Conservation (phyloP, 225 moss, liverwort and hornwort genomes). For the Sphagnum tenellum region DNA sequence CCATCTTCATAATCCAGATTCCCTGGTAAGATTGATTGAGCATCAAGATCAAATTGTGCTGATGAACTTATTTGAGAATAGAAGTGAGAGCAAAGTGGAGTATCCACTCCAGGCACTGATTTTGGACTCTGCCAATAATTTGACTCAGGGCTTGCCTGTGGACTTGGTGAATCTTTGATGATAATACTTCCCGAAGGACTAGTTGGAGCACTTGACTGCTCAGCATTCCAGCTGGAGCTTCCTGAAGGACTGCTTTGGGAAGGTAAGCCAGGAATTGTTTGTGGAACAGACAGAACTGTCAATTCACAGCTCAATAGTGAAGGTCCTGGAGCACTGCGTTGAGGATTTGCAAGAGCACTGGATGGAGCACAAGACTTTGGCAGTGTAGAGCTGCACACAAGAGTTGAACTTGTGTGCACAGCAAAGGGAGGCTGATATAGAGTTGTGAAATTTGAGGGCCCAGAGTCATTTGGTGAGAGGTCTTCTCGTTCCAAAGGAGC, state of each 20-base stretch:
- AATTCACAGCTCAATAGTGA: slow-evolving; percentile 17
- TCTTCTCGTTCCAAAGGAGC: slow-evolving; percentile 6
- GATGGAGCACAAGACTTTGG: slow-evolving; percentile 18
- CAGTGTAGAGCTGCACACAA: slow-evolving; percentile 1
- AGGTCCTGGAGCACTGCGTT: slow-evolving; percentile 12
- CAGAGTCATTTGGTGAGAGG: slow-evolving; percentile 10
- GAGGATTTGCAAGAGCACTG: slow-evolving; percentile 23
- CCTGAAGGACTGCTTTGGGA: slow-evolving; percentile 5
- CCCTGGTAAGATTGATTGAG: too few relatives aligned
- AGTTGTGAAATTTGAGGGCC: slow-evolving; percentile 19
- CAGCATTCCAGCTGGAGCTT: slow-evolving; percentile 8
- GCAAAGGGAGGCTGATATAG: slow-evolving; percentile 3
- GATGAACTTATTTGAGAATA: too few relatives aligned
- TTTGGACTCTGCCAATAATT: slow-evolving; percentile 24
- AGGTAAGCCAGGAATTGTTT: slow-evolving; percentile 8
- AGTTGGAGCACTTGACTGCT: slow-evolving; percentile 29
- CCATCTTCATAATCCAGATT: too few relatives aligned
- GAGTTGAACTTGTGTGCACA: not conserved
- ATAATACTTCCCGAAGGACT: slow-evolving; percentile 55
- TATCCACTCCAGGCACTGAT: too few relatives aligned
- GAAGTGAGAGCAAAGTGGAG: too few relatives aligned
- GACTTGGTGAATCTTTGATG: slow-evolving; percentile 47
- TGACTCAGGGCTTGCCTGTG: slow-evolving; percentile 35
- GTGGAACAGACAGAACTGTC: slow-evolving; percentile 8
- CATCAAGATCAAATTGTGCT: too few relatives aligned